A percentile compares a stretch with the other conserved stretches of the same genome.
Conservation (phyloP, 2,329 filamentous ascomycete species). For the Didymella arachidicola region DNA sequence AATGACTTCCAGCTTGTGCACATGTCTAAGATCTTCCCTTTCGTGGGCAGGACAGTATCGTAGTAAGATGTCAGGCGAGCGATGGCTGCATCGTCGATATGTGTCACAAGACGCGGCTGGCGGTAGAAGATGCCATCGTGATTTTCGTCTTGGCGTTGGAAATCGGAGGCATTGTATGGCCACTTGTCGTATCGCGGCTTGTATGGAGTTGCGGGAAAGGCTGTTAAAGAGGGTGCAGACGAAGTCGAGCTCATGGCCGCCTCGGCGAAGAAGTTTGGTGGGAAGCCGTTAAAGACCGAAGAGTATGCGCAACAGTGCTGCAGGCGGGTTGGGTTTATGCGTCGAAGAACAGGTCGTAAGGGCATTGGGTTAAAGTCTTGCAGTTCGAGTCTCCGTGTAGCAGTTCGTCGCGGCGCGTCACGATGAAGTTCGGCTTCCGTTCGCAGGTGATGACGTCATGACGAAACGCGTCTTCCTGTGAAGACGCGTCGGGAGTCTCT, state of each 20-base stretch:
- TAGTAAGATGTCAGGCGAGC: conserved; percentile 57
- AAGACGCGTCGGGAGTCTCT: neutral
- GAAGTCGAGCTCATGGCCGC: conserved; percentile 10
- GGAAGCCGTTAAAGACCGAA: conserved; percentile 12
- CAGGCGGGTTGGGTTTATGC: neutral
- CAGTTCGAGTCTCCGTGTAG: neutral
- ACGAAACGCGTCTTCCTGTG: conserved; percentile 30
- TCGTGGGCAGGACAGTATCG: conserved; percentile 50
- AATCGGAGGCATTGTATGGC: conserved; percentile 43
- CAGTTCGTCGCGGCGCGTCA: conserved; percentile 2
- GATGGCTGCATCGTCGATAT: conserved; percentile 62
- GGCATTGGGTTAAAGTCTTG: conserved; percentile 2
- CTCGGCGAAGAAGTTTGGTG: conserved; percentile 17
- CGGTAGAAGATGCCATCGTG: conserved; percentile 52
- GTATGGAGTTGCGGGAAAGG: conserved; percentile 26
- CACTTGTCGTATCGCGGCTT: conserved; percentile 30
- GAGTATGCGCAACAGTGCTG: conserved; percentile 1
- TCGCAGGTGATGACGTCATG: conserved; percentile 31
- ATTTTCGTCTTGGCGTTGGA: conserved; percentile 49
- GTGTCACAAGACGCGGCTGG: conserved; percentile 60
- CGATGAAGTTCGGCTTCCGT: conserved; percentile 1
- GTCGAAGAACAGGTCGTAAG: neutral
- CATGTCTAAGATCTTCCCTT: conserved; percentile 58
- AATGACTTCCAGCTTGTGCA: conserved; percentile 61
- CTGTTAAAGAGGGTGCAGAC: neutral